Conservation (phyloP, 257 asterid genomes). For the Solanum tacnaense region DNA sequence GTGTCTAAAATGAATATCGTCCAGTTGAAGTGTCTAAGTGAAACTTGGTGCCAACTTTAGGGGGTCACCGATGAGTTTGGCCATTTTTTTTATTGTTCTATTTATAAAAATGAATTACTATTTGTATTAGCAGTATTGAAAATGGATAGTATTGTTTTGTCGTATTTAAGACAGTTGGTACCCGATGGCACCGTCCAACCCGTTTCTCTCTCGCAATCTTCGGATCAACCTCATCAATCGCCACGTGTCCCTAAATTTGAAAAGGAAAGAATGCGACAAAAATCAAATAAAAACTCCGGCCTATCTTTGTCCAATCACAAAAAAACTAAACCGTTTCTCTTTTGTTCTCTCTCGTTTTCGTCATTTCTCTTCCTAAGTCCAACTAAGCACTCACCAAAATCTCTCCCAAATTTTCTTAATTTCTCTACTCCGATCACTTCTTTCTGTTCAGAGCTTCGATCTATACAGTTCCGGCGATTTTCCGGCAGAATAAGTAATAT, state of each 20-base stretch:
- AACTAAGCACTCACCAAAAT: neutral
- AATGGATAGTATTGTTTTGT: conserved; percentile 3
- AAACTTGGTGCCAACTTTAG: too few relatives aligned
- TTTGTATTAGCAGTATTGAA: too few relatives aligned
- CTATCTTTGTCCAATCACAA: neutral
- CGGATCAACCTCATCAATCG: conserved; percentile 27
- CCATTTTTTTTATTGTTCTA: too few relatives aligned
- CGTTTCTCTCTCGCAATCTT: conserved; percentile 33
- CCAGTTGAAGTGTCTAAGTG: too few relatives aligned
- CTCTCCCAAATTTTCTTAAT: neutral
- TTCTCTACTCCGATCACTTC: neutral
- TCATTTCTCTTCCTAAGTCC: conserved; percentile 1
- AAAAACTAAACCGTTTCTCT: neutral
- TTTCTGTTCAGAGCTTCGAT: neutral
- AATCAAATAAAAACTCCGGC: neutral
- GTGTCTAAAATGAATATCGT: too few relatives aligned
- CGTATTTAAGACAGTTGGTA: conserved; percentile 8
- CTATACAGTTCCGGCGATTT: neutral
- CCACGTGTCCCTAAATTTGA: conserved; percentile 49
- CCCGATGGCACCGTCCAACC: conserved; percentile 18
- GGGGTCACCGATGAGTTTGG: too few relatives aligned
- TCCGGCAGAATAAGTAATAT: neutral
- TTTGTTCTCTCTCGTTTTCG: neutral
- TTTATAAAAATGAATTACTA: too few relatives aligned
- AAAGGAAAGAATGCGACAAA: neutral